Evolutionary conservation across 2,329 filamentous ascomycete species (phyloP).

Genomic region (Alternaria triticina): DNA sequence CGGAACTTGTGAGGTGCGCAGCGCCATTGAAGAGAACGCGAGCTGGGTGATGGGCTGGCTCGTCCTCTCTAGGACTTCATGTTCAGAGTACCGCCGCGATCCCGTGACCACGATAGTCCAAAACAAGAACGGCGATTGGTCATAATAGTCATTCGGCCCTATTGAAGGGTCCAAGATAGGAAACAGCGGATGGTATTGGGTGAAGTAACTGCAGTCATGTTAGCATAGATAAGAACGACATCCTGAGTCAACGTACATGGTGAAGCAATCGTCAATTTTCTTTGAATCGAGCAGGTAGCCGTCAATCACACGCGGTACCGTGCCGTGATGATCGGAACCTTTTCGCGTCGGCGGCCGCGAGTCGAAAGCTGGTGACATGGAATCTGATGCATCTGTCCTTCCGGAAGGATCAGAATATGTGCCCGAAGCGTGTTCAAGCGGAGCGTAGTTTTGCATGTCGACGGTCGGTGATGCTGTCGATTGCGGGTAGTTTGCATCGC

Average conservation of each 20-base stretch:
- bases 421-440: slow-evolving; percentile 31
- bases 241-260: slow-evolving; percentile 29
- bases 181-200: slow-evolving; percentile 42
- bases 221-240: slow-evolving; percentile 5
- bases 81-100: slow-evolving; percentile 46
- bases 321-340: slow-evolving; percentile 27
- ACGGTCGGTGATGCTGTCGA: slow-evolving; percentile 37
- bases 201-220: slow-evolving; percentile 38
- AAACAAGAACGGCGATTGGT: slow-evolving; percentile 47
- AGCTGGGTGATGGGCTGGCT: slow-evolving; percentile 45
- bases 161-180: slow-evolving; percentile 42
- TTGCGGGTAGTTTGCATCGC: slow-evolving; percentile 32
- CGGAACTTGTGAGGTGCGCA: slow-evolving; percentile 45
- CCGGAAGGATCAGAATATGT: slow-evolving; percentile 39
- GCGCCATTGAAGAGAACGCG: slow-evolving; percentile 47
- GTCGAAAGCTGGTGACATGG: slow-evolving; percentile 40
- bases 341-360: slow-evolving; percentile 33
- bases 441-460: slow-evolving; percentile 35
- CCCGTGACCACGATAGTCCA: slow-evolving; percentile 51
- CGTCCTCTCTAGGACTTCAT: slow-evolving; percentile 43
- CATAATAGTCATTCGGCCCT: slow-evolving; percentile 43
- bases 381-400: slow-evolving; percentile 34
- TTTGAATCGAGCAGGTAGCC: slow-evolving; percentile 42
- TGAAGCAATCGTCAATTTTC: slow-evolving; percentile 45
- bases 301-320: slow-evolving; percentile 37